Evolutionary conservation across 2,329 filamentous ascomycete genomes (phyloP), one percentile per base, ranked within the genome.

Genomic region (Ophiostoma ips): DNA sequence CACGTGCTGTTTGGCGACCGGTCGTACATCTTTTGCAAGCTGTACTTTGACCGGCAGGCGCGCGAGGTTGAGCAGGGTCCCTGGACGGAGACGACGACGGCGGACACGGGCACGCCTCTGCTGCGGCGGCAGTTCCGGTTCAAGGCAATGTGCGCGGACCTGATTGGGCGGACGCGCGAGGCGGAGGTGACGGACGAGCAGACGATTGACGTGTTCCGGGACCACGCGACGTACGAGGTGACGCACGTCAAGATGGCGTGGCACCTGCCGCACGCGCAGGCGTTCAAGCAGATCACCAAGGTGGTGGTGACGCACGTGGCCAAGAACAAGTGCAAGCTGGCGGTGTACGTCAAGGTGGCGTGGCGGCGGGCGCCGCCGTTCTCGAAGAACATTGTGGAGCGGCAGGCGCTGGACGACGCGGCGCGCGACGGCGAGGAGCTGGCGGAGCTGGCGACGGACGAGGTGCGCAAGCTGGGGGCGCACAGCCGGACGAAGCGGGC

Each of bases 1-100:
- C 90, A 96, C 61, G 86, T 96, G 15, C 75, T 98, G 48, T 98
- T 96, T 64, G 92, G 92, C 35, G 92, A 98, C 65, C 94, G 90
- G 67, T 94, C 87, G 62, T 87, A 89, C 33, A 82, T 96, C 36
- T 98, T 95, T 67, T 87, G 92, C 58, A 81, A 90, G 60, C 72
- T 96, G 30, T 90, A 95, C 62, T 83, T 87, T 62, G 87, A 94
- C 62, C 77, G 85, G 48, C 76, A 81, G 58, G 87, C 85, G 13
- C 77, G 82, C 63, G 79, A 82, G 55, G 88, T 95, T 55, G 79
- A 83, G 2, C 89, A 95, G 65, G 84, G 86, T 0, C 87, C 90
- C 0, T 98, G 92, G 92, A 71, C 73, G 16, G 72, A 81, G 46
- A 70, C 77, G 3, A 84, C 89, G 52, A 74, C 81, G 37, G 80